A percentile compares a stretch with the other conserved stretches of the same genome.
Evolutionary conservation across 2,329 filamentous ascomycete species (phyloP).

Genomic region (Talaromyces funiculosus): DNA sequence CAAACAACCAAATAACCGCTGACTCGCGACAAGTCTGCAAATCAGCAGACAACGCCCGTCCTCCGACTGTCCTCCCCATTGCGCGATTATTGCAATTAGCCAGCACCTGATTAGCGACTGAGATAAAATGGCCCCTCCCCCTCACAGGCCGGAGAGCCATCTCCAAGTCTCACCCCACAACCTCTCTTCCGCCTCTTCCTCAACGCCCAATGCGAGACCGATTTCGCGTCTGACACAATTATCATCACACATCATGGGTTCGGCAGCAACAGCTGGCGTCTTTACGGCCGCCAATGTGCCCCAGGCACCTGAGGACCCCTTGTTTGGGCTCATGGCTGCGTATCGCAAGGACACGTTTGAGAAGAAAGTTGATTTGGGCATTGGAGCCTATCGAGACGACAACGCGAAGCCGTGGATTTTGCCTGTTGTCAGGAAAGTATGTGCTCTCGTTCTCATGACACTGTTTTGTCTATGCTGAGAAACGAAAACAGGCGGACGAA

Average conservation of each 20-base stretch:
- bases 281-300: slow-evolving; percentile 75
- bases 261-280: slow-evolving; percentile 51
- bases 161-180: slow-evolving; percentile 8
- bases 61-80: neutral
- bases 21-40: neutral
- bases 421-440: slow-evolving; percentile 90
- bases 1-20: neutral
- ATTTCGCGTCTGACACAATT: slow-evolving; percentile 29
- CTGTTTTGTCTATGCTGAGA: neutral
- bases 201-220: neutral
- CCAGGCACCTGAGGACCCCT: slow-evolving; percentile 86
- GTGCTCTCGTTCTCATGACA: neutral
- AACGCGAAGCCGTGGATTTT: slow-evolving; percentile 96
- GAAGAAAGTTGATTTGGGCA: slow-evolving; percentile 88
- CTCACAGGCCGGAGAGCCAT: slow-evolving; percentile 4
- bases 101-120: neutral
- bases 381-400: slow-evolving; percentile 93
- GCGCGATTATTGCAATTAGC: neutral
- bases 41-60: neutral
- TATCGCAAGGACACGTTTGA: slow-evolving; percentile 70
- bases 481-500: slow-evolving; percentile 74
- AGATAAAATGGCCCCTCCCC: neutral
- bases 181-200: neutral
- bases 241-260: slow-evolving; percentile 59
- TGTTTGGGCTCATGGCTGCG: slow-evolving; percentile 87